A percentile compares a stretch with the other conserved stretches of the same genome.
Conservation (phyloP, 306 rosid genomes). For the Abrus pulchellus region DNA sequence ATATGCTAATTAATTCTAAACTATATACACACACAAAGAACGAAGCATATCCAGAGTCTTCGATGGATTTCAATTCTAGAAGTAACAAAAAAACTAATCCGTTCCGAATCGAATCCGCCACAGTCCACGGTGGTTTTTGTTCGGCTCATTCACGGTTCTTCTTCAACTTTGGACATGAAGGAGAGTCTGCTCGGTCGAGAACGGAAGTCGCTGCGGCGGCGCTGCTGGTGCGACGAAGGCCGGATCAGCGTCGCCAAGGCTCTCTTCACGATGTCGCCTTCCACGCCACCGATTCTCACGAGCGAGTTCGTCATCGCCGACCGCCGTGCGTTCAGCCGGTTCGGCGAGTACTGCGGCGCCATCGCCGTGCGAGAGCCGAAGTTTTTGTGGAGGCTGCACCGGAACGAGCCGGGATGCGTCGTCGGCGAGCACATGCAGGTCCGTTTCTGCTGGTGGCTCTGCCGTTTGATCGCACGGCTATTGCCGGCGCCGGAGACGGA, state of each 20-base stretch:
- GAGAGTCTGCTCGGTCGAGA: constrained; percentile 78
- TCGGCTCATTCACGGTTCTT: constrained; percentile 10
- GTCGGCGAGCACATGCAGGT: constrained; percentile 89
- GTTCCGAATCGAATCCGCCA: constrained; percentile 37
- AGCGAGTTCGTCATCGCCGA: constrained; percentile 90
- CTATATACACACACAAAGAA: constrained; percentile 12
- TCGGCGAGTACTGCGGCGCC: constrained; percentile 56
- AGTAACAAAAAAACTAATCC: constrained; percentile 52
- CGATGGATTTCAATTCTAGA: constrained; percentile 48
- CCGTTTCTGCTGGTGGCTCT: constrained; percentile 58
- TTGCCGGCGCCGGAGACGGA: constrained; percentile 47
- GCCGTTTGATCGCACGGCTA: constrained; percentile 51
- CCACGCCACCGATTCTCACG: constrained; percentile 78
- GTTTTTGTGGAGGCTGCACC: constrained; percentile 76
- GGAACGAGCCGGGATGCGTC: constrained; percentile 81
- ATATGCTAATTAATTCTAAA: not conserved
- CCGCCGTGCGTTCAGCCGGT: constrained; percentile 73
- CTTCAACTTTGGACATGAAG: constrained; percentile 51
- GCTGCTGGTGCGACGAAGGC: constrained; percentile 77
- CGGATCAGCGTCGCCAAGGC: constrained; percentile 75
- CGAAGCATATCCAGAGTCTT: constrained; percentile 3
- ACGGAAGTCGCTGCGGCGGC: constrained; percentile 63
- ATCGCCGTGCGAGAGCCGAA: constrained; percentile 47
- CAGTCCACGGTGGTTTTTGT: not conserved
- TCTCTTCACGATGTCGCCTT: constrained; percentile 74